Percentiles rank a stretch among this genome's conserved stretches.
These are phyloP conservation scores for Annulohypoxylon moriforme DNA, from an alignment of 495 filamentous ascomycete species.

Conservation along the genomic window DNA sequence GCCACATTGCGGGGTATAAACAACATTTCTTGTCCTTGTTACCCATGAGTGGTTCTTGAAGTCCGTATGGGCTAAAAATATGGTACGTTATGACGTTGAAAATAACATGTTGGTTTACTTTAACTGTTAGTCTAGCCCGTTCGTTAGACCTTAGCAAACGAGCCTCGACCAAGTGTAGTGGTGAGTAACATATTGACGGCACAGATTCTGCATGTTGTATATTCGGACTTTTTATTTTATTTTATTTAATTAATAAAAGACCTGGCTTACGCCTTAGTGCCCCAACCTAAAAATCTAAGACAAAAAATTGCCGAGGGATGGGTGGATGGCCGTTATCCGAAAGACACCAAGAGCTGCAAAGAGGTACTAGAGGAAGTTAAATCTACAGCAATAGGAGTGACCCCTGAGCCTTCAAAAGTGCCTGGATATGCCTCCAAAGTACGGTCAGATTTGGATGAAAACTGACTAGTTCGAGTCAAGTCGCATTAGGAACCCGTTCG, in stretches of 20 bases:
- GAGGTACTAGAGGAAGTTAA: neutral
- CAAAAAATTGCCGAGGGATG: conserved; percentile 6
- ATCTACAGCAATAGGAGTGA: neutral
- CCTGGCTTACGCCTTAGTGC: conserved; percentile 8
- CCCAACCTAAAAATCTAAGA: conserved; percentile 2
- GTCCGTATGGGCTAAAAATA: neutral
- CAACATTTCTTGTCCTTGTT: conserved; percentile 26
- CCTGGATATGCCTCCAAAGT: conserved; percentile 5
- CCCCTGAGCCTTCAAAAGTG: neutral
- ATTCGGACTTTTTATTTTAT: conserved; percentile 8
- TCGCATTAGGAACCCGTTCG: neutral
- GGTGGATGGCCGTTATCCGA: conserved; percentile 9
- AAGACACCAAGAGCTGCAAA: conserved; percentile 1
- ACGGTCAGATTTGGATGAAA: neutral
- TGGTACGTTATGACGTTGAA: conserved; percentile 38
- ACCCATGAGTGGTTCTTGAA: conserved; percentile 9
- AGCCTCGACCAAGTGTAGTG: neutral
- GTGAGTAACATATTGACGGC: conserved; percentile 6
- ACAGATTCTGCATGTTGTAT: neutral
- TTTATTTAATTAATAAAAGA: conserved; percentile 31
- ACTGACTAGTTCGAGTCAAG: conserved; percentile 10
- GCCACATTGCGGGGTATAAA: conserved; percentile 36
- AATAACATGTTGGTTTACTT: conserved; percentile 1
- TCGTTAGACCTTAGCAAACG: neutral
- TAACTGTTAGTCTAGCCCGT: neutral